phyloP scores from a whole-genome alignment of 1,139 yeast genomes.

The Lipomyces yarrowii region DNA sequence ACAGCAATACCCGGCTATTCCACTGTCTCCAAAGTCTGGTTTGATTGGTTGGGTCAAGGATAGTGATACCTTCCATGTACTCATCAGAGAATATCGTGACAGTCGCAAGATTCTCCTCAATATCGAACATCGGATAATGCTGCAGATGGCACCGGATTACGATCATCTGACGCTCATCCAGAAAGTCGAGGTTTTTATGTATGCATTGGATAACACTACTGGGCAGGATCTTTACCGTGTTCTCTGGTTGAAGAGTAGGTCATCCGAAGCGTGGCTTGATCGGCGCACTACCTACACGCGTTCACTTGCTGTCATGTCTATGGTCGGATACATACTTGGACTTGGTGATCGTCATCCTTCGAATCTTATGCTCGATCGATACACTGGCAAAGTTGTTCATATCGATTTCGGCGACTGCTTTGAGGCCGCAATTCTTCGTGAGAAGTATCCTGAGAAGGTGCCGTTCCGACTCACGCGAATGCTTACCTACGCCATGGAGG shows the following conservation, averaged over 20 bases:
- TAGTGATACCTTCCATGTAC: conserved; percentile 92
- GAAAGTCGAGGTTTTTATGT: conserved; percentile 94
- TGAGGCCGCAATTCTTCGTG: conserved; percentile 95
- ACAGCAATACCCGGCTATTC: conserved; percentile 89
- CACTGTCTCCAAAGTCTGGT: conserved; percentile 97
- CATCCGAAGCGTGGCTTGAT: conserved; percentile 97
- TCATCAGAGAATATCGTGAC: conserved; percentile 90
- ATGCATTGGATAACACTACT: conserved; percentile 91
- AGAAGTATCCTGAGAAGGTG: conserved; percentile 96
- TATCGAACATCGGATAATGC: conserved; percentile 92
- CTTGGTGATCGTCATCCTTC: conserved; percentile 98
- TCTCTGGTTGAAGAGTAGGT: conserved; percentile 91
- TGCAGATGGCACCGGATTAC: conserved; percentile 98
- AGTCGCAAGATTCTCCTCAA: conserved; percentile 84
- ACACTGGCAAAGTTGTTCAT: conserved; percentile 93
- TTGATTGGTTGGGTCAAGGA: conserved; percentile 96
- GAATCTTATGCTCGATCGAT: conserved; percentile 89
- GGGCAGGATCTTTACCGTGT: conserved; percentile 97
- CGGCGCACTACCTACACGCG: conserved; percentile 95
- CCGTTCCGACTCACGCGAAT: conserved; percentile 96
- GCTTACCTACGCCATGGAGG: conserved; percentile 99
- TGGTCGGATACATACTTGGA: conserved; percentile 96
- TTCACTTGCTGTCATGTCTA: conserved; percentile 96
- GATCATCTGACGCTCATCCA: conserved; percentile 85
- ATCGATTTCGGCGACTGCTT: conserved; percentile 99